Evolutionary conservation across 148 eudicot genomes (phyloP), one percentile per base, ranked within the genome.

Genomic region (Euryodendron excelsum): DNA sequence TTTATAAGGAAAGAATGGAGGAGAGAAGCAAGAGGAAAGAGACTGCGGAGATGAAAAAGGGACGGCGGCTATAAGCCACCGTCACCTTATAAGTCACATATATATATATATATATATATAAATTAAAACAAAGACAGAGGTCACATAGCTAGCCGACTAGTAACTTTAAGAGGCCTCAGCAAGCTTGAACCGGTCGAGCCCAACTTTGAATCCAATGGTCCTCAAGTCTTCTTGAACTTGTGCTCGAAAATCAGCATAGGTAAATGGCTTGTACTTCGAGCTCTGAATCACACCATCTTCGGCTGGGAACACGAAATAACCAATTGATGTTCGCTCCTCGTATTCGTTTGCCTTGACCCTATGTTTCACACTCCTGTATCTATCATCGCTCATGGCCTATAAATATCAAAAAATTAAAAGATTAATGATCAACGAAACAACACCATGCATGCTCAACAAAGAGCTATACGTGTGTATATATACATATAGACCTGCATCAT

Each of bases 271-370:
- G 80, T 93, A 93, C 18, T 77, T 85, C 17, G 91, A 80, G 79
- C 84, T 85, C 5, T 74, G 73, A 6, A 93, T 84, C 84, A 89
- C 81, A 23, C 65, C 68, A 44, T 82, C 79, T 25, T 83, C 84
- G 13, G 67, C 80, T 11, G 98, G 96, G 79, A 93, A 91, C 68
- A 89, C 92, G 50, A 93, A 93, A 82, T 91, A 93, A 50, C 98
- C 89, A 2, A 91, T 77, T 11, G 98, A 93, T 27, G 88, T 68
- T 58, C 98, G 82, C 69, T 89, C 92, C 13, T 63, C 78, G 55
- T 80, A 50, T 58, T 74, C 80, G 86, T 87, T 86, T 69, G 87
- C 82, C 79, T 69, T 89, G 79, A 91, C 98, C 65, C 88, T 90
- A 80, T 93, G 98, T 76, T 83, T 85, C 85, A 85, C 94, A 28